Base-by-base conservation (phyloP, 139 green algal species). In the Chlorella sp. region DNA sequence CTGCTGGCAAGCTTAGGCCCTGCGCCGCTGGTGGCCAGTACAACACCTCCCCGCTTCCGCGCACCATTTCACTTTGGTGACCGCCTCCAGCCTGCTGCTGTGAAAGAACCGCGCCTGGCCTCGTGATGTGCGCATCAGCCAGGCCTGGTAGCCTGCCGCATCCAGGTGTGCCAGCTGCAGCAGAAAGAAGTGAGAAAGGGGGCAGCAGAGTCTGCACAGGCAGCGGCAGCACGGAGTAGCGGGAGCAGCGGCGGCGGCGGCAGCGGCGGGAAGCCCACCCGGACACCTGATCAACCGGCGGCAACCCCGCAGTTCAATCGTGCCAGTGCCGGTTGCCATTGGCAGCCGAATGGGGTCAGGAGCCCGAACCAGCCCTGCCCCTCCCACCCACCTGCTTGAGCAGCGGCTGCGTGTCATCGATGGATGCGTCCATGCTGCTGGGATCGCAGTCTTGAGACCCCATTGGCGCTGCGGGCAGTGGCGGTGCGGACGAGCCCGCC, bases 51-150 rank as follows among this genome's bases (percentile, higher is more conserved):
- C 9, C 9, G 44, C 38, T 6, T 56, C 15, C 2, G 4, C 65
- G 57, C 41, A 64, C 62, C 56, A 90, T 23, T 83, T 55, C 1
- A 87, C 70, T n/a, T 93, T 88, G 41, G 92, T 95, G 26, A 95
- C 81, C 21, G 69, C 34, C 87, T 98, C 96, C 6, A 92, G 26
- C 3, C 87, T 36, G 18, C 72, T 51, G 38, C 71, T 93, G 3
- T 71, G 17, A 73, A 99, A 99, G 88, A 99, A 98, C 21, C 94
- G 92, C 0, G 95, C 94, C 63, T 91, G 78, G 62, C 95, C 94
- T 16, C 87, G 73, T 55, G 93, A 87, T 6, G 96, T 94, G 73
- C 83, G 83, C 75, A 98, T 85, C 63, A 98, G 90, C 96, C 96
- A 99, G 0, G 86, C 80, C 76, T 93, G 91, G 80, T 99, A 99